A percentile compares a stretch with the other conserved stretches of the same genome.
phyloP scores from a whole-genome alignment of 257 asterid species.

The Verbascum thapsus region DNA sequence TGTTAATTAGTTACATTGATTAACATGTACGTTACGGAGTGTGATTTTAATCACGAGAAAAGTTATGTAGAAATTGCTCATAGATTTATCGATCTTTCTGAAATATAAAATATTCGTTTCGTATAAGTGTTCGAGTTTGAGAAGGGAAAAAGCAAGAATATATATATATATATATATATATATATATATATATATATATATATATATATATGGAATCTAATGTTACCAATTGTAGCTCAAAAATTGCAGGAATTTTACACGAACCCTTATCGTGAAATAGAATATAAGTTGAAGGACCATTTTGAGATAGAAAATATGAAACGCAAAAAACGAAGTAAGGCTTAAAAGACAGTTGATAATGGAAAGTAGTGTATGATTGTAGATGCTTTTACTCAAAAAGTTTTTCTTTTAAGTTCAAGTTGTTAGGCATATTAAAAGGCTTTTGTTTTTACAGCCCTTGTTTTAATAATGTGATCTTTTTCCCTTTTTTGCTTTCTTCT shows the following conservation, averaged over 20 bases:
- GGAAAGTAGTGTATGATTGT: conserved; percentile 44
- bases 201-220: not conserved
- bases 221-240: conserved; percentile 24
- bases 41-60: too few relatives aligned
- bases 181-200: not conserved
- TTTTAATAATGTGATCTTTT: conserved; percentile 30
- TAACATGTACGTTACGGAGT: too few relatives aligned
- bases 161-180: not conserved
- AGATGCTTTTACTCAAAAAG: conserved; percentile 47
- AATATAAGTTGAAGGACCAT: too few relatives aligned
- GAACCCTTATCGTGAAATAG: too few relatives aligned
- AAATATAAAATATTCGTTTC: too few relatives aligned
- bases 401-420: conserved; percentile 27
- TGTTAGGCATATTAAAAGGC: conserved; percentile 33
- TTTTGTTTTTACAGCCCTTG: conserved; percentile 12
- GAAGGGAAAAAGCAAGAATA: too few relatives aligned
- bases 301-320: too few relatives aligned
- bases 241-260: not conserved
- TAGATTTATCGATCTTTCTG: too few relatives aligned
- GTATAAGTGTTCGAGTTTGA: not conserved
- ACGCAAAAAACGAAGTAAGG: conserved; percentile 21
- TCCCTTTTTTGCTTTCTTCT: not conserved
- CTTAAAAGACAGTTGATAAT: not conserved
- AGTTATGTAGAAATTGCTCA: too few relatives aligned
- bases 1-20: too few relatives aligned